Percentiles rank a stretch among this genome's conserved stretches.
phyloP scores from a whole-genome alignment of 805 yeast genomes.

The Saccharomycopsis vini region DNA sequence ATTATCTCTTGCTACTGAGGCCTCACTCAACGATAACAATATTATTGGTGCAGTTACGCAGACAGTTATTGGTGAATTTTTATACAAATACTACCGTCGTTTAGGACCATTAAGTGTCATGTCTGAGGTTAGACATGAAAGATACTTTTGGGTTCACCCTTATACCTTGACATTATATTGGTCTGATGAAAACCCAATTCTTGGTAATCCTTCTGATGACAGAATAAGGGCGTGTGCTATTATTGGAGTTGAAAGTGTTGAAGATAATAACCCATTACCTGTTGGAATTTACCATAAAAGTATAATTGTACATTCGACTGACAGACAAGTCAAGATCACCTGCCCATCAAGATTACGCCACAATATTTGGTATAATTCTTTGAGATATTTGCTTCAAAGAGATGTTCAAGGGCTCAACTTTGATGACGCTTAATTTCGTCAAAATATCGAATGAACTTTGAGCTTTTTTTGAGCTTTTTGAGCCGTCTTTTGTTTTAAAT shows the following conservation, averaged over 20 bases:
- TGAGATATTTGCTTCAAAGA: conserved; percentile 64
- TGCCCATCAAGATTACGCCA: conserved; percentile 85
- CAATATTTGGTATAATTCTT: conserved; percentile 82
- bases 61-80: conserved; percentile 85
- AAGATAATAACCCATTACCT: conserved; percentile 80
- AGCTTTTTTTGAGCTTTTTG: not conserved
- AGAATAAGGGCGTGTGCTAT: conserved; percentile 78
- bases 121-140: conserved; percentile 75
- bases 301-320: conserved; percentile 58
- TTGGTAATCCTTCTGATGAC: conserved; percentile 54
- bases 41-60: conserved; percentile 85
- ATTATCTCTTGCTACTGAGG: conserved; percentile 41
- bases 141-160: conserved; percentile 96
- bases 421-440: conserved; percentile 23
- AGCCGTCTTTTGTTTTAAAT: not conserved
- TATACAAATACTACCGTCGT: conserved; percentile 76
- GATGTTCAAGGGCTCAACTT: conserved; percentile 48
- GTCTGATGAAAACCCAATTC: conserved; percentile 73
- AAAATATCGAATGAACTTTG: too few relatives aligned
- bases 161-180: conserved; percentile 85
- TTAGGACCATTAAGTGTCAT: conserved; percentile 63
- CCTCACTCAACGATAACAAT: conserved; percentile 56
- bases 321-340: conserved; percentile 64
- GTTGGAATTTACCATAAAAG: conserved; percentile 83
- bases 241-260: conserved; percentile 65